Evolutionary conservation across 768 basidiomycete species (phyloP).

Genomic region (Boletellus emodensis): DNA sequence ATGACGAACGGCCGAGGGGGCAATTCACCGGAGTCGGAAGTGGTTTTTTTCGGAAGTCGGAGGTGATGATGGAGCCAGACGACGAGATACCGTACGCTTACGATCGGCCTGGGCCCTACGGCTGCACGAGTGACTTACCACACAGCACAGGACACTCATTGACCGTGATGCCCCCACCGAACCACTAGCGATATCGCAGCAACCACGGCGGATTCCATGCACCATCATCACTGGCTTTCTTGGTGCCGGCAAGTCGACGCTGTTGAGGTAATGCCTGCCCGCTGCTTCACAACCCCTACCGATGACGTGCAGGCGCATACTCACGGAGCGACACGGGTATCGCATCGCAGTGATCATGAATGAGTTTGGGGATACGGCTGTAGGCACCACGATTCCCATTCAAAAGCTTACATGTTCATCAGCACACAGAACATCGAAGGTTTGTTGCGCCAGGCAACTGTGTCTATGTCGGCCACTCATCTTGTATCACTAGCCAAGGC

Average conservation of each 20-base stretch:
- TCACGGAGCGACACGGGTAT: slow-evolving; percentile 92
- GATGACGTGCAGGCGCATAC: slow-evolving; percentile 58
- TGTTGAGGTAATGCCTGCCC: slow-evolving; percentile 56
- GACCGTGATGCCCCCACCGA: slow-evolving; percentile 18
- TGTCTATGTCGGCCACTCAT: not conserved
- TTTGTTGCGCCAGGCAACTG: slow-evolving; percentile 29
- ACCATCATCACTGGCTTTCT: slow-evolving; percentile 96
- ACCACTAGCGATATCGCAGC: slow-evolving; percentile 1
- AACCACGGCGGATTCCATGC: slow-evolving; percentile 60
- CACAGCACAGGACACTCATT: slow-evolving; percentile 27
- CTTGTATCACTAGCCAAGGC: slow-evolving; percentile 59
- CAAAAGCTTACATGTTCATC: slow-evolving; percentile 17
- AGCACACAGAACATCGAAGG: slow-evolving; percentile 82
- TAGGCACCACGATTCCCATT: slow-evolving; percentile 34
- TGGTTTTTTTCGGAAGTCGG: slow-evolving; percentile 26
- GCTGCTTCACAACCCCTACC: not conserved
- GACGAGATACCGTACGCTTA: slow-evolving; percentile 57
- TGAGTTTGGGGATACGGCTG: slow-evolving; percentile 94
- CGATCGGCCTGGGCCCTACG: slow-evolving; percentile 5
- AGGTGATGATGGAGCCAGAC: slow-evolving; percentile 43
- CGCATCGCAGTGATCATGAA: slow-evolving; percentile 98
- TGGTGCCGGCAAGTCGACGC: slow-evolving; percentile 91
- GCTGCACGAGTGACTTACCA: slow-evolving; percentile 8
- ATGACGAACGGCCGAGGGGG: slow-evolving; percentile 3
- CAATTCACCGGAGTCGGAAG: slow-evolving; percentile 15